Conservation (phyloP, 192 early-diverging fungal species). For the Polychytrium aggregatum region DNA sequence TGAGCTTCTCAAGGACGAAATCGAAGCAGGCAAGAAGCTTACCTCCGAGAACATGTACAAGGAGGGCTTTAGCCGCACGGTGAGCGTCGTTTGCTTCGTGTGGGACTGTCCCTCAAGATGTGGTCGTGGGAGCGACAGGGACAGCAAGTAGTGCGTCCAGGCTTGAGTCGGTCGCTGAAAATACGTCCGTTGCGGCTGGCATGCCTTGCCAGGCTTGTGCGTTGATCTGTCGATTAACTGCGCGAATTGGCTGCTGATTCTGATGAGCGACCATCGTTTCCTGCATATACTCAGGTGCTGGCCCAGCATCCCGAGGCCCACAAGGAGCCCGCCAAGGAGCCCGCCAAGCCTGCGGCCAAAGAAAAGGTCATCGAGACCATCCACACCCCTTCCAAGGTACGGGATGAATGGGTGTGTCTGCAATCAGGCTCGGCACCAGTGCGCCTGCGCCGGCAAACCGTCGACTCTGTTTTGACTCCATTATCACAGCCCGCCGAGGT, state of each 20-base stretch:
- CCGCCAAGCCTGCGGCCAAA: slow-evolving; percentile 9
- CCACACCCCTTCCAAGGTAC: slow-evolving; percentile 14
- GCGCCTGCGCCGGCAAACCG: too few species aligned
- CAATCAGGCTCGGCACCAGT: too few species aligned
- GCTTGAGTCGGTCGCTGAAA: too few species aligned
- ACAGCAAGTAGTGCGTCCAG: too few species aligned
- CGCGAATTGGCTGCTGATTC: not conserved
- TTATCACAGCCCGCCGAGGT: too few species aligned
- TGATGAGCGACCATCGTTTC: not conserved
- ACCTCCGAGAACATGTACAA: slow-evolving; percentile 34
- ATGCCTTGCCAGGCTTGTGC: not conserved
- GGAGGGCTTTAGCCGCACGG: slow-evolving; percentile 35
- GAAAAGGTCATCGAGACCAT: slow-evolving; percentile 28
- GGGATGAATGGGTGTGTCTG: too few species aligned
- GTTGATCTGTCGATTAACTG: not conserved
- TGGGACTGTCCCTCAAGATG: too few species aligned
- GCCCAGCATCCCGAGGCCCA: not conserved
- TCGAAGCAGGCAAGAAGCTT: slow-evolving; percentile 25
- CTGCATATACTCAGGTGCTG: not conserved
- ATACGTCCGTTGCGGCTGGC: not conserved
- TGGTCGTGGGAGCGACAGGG: too few species aligned
- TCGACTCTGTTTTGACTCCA: not conserved
- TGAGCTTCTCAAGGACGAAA: slow-evolving; percentile 31
- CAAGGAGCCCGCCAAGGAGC: not conserved
- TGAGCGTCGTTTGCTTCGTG: too few species aligned